These are phyloP conservation scores for Juncus inflexus DNA, from an alignment of 176 grass and related monocot species.

Conservation along the genomic window DNA sequence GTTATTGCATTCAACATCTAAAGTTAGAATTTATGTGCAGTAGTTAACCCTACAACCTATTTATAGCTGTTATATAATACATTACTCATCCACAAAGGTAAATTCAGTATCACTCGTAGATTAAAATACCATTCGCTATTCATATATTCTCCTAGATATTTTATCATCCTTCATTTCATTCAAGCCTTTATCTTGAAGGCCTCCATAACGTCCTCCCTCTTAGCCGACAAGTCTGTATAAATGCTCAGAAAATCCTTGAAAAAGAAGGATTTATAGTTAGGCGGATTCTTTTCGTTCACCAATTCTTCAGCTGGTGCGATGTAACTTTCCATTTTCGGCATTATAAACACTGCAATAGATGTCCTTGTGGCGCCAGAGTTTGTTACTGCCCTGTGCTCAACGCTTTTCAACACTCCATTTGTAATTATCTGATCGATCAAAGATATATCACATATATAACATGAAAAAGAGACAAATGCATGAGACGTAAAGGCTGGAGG, in stretches of 20 bases:
- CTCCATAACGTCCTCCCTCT: conserved; percentile 48
- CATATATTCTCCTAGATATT: too few relatives aligned
- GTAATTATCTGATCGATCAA: conserved; percentile 36
- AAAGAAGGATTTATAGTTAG: conserved; percentile 31
- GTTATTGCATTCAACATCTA: too few relatives aligned
- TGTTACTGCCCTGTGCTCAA: conserved; percentile 45
- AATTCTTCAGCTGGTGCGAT: conserved; percentile 28
- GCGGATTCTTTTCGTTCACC: not conserved
- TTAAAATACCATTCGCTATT: too few relatives aligned
- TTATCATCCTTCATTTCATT: conserved; percentile 5
- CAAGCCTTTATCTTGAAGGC: conserved; percentile 39
- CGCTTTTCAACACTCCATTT: conserved; percentile 58
- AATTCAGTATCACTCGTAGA: too few relatives aligned
- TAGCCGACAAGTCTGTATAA: conserved; percentile 43
- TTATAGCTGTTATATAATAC: too few relatives aligned
- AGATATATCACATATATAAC: not conserved
- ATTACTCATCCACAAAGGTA: too few relatives aligned
- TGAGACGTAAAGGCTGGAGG: too few relatives aligned
- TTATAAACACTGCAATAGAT: conserved; percentile 43
- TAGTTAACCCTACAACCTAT: too few relatives aligned
- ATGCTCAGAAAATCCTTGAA: conserved; percentile 47
- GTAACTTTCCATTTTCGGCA: conserved; percentile 36
- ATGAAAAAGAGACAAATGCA: too few relatives aligned
- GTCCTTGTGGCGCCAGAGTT: conserved; percentile 26
- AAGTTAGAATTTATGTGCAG: too few relatives aligned